Conservation (phyloP, 352 stramenopile species). For the Pythium aphanidermatum region DNA sequence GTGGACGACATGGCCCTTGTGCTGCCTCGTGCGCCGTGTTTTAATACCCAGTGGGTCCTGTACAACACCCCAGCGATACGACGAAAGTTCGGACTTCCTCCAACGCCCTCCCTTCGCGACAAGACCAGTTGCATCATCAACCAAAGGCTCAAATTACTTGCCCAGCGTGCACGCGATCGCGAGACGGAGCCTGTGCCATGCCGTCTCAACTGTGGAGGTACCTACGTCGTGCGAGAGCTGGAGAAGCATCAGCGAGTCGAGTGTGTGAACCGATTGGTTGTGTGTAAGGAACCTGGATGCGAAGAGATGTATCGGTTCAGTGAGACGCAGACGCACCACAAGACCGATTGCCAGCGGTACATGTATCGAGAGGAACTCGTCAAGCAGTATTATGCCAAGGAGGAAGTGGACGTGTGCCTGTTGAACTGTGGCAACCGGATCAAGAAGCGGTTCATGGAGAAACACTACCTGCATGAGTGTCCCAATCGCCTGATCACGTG, state of each 20-base stretch:
- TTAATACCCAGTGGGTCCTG: constrained; percentile 38
- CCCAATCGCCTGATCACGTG: constrained; percentile 38
- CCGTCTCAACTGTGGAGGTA: constrained; percentile 34
- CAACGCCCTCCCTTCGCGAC: constrained; percentile 56
- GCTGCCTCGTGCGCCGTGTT: constrained; percentile 38
- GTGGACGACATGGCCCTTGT: constrained; percentile 66
- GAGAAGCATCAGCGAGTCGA: constrained; percentile 44
- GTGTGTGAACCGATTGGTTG: constrained; percentile 45
- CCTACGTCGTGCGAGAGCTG: constrained; percentile 28
- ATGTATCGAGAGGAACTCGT: constrained; percentile 37
- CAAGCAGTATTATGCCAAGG: constrained; percentile 26
- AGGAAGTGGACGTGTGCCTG: constrained; percentile 34
- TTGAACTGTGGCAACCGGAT: constrained; percentile 32
- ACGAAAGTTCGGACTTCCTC: constrained; percentile 41
- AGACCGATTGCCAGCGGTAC: constrained; percentile 30
- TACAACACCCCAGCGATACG: constrained; percentile 43
- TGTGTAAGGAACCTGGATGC: constrained; percentile 46
- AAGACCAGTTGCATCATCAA: constrained; percentile 64
- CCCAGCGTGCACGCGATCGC: constrained; percentile 44
- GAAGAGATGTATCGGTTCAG: constrained; percentile 26
- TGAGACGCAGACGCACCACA: constrained; percentile 27
- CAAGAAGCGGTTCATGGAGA: constrained; percentile 25
- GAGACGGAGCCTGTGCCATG: constrained; percentile 33
- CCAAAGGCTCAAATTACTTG: constrained; percentile 57
- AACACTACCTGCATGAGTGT: constrained; percentile 43